Evolutionary conservation across 208 protist genomes (phyloP), one percentile per base, ranked within the genome.

Genomic region (Crithidia sp.): DNA sequence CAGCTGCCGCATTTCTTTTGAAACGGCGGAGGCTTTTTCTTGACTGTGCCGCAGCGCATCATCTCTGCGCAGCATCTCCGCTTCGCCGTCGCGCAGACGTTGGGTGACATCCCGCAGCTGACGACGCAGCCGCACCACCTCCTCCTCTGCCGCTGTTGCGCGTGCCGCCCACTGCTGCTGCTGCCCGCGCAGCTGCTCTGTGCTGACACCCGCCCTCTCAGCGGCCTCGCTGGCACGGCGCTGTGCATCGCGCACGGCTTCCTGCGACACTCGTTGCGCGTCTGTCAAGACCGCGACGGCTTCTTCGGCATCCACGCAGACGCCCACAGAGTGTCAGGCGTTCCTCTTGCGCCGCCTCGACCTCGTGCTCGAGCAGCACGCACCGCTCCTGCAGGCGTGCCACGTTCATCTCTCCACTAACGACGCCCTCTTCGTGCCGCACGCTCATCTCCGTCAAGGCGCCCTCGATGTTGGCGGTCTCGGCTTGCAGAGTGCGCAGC

Each of bases 241-340:
- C 40, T 78, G 66, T 2, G 74, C 74, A 49, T 71, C 56, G 1
- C 40, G 19, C 50, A 75, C 67, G 5, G 70, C 36, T 43, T 73
- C 74, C 13, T 71, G 65, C 40, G 74, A 17, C 4, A 72, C 41
- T 2, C 74, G 66, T 40, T 78, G 74, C 16, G 74, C 74, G 40
- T 70, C 62, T 40, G 63, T 71, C 56, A 81, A 67, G 17, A 67
- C 57, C 14, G 66, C 75, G 5, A 76, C 36, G 14, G 76, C 76
- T 39, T 66, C 57, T 55, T 81, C 75, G 17, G 80, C 80, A 16
- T 71, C 71, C 71, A 7, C 65, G 50, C 47, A 83, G 72, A 19
- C 66, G 67, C 0, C 56, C 7, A 41, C n/a, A 55, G 16, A 80
- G 49, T 19, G 72, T 28, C 5, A 44, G n/a, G 3, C 76, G 57